Evolutionary conservation across 441 rosid genomes (phyloP).

Genomic region (Croton laevigatus): DNA sequence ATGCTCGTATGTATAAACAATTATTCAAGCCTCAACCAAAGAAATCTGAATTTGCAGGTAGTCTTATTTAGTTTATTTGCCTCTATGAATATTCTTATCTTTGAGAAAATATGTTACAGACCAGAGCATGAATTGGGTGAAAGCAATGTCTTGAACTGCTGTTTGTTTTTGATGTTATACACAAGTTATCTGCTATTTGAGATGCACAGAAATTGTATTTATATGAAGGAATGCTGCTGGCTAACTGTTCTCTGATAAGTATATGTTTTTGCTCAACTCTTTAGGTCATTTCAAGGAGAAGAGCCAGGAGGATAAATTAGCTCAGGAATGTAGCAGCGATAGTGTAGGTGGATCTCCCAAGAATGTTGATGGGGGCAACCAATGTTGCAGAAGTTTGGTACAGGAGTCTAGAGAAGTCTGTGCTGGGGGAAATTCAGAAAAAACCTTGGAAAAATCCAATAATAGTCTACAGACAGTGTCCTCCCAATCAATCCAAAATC

Average conservation of each 20-base stretch:
- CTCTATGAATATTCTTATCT: not conserved
- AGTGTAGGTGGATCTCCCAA: constrained; percentile 13
- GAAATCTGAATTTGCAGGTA: constrained; percentile 36
- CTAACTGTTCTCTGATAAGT: not conserved
- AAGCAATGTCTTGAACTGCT: constrained; percentile 11
- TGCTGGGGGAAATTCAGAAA: constrained; percentile 15
- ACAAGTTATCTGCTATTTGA: not conserved
- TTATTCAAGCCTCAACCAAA: constrained; percentile 32
- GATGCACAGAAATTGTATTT: not conserved
- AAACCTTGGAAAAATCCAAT: constrained; percentile 13
- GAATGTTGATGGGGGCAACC: constrained; percentile 14
- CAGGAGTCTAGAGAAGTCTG: constrained; percentile 20
- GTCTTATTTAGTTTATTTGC: not conserved
- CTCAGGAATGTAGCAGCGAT: constrained; percentile 11
- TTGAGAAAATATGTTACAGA: not conserved
- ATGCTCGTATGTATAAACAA: constrained; percentile 43
- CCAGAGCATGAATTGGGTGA: not conserved
- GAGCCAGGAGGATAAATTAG: constrained; percentile 11
- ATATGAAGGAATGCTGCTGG: not conserved
- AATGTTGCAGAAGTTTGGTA: constrained; percentile 9
- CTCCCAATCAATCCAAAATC: constrained; percentile 16
- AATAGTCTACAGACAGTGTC: constrained; percentile 5
- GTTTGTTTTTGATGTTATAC: constrained; percentile 5
- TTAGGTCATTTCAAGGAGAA: constrained; percentile 25
- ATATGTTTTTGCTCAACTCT: not conserved